Evolutionary conservation across 331 rosid genomes (phyloP).

Genomic region (Pyrus hybrid): DNA sequence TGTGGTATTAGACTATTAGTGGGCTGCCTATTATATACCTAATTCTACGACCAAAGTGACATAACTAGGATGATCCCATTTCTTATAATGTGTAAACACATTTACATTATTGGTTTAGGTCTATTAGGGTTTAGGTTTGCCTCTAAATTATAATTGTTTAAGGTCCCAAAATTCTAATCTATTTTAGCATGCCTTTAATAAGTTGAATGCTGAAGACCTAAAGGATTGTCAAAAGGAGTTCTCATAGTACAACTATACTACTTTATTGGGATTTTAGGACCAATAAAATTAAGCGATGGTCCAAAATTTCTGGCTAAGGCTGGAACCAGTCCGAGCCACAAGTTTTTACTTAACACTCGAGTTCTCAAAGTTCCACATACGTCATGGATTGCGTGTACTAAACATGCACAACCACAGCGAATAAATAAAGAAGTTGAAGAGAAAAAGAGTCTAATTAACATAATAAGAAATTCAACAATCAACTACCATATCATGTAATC

Average conservation of each 20-base stretch:
- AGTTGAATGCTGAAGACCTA: background rate
- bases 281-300: background rate
- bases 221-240: background rate
- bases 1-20: background rate
- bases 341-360: background rate
- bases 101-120: background rate
- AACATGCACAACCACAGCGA: background rate
- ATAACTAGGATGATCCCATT: background rate
- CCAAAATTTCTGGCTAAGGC: background rate
- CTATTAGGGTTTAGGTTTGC: background rate
- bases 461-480: too few relatives aligned
- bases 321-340: background rate
- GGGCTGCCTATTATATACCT: background rate
- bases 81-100: background rate
- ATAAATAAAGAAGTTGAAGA: background rate
- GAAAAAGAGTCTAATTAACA: background rate
- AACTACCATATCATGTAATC: too few relatives aligned
- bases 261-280: background rate
- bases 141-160: background rate
- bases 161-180: background rate
- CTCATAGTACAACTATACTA: background rate
- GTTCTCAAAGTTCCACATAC: background rate
- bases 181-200: background rate
- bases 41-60: constrained; percentile 17
- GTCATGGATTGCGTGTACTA: background rate